A percentile compares a stretch with the other conserved stretches of the same genome.
Evolutionary conservation across 306 rosid genomes (phyloP).

Genomic region (Lathyrus aphaca): DNA sequence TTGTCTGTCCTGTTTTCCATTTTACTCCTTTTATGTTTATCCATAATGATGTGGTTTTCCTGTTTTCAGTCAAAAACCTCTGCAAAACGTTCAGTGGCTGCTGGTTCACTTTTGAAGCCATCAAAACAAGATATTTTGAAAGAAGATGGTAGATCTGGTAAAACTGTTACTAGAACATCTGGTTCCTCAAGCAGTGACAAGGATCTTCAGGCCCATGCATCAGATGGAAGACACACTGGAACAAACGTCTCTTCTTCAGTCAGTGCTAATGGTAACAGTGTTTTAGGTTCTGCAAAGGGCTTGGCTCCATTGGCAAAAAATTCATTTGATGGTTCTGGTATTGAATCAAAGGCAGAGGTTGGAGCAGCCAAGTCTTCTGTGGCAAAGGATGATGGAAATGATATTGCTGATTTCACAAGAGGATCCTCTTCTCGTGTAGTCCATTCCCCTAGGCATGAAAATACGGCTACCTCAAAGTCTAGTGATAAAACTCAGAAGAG

Average conservation of each 20-base stretch:
- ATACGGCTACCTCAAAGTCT: conserved; percentile 57
- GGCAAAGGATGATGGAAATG: conserved; percentile 77
- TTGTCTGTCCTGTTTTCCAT: conserved; percentile 4
- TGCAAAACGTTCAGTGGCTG: conserved; percentile 64
- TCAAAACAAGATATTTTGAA: conserved; percentile 76
- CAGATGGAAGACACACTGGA: conserved; percentile 67
- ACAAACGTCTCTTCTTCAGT: conserved; percentile 54
- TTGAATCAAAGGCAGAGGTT: conserved; percentile 69
- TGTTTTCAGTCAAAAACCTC: conserved; percentile 68
- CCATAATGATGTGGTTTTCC: conserved; percentile 35
- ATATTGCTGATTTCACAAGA: conserved; percentile 61
- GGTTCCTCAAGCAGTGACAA: conserved; percentile 62
- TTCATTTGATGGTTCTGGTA: conserved; percentile 56
- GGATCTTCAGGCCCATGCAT: conserved; percentile 58
- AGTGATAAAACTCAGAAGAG: conserved; percentile 88
- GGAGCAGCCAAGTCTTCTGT: conserved; percentile 64
- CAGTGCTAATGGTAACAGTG: conserved; percentile 62
- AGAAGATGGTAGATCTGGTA: conserved; percentile 84
- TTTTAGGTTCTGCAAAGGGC: conserved; percentile 56
- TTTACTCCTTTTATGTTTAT: conserved; percentile 1
- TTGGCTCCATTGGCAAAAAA: conserved; percentile 50
- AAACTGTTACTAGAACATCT: conserved; percentile 60
- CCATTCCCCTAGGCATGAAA: conserved; percentile 89
- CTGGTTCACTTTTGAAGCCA: conserved; percentile 65
- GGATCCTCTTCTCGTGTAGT: conserved; percentile 70